Evolutionary conservation across 2,329 filamentous ascomycete species (phyloP).

Genomic region (Aspergillus glaucus): DNA sequence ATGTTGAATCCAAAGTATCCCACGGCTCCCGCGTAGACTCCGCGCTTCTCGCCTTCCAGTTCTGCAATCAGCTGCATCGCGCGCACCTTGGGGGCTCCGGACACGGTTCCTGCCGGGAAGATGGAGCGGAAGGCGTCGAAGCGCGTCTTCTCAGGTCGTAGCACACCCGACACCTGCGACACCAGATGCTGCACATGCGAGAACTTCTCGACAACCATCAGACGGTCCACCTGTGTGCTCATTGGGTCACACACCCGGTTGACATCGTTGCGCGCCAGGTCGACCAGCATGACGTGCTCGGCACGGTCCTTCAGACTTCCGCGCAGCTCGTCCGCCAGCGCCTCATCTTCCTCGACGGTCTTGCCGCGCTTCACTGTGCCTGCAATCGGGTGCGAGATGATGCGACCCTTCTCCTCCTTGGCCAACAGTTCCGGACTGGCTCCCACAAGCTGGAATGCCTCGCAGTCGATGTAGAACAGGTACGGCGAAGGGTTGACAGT

Average conservation of each 20-base stretch:
- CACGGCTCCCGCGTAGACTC: constrained; percentile 91
- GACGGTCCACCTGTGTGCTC: constrained; percentile 80
- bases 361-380: constrained; percentile 86
- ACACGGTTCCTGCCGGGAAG: constrained; percentile 94
- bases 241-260: constrained; percentile 91
- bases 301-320: constrained; percentile 83
- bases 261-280: constrained; percentile 91
- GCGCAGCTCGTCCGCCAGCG: constrained; percentile 68
- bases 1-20: constrained; percentile 90
- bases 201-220: constrained; percentile 94
- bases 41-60: constrained; percentile 86
- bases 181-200: constrained; percentile 96
- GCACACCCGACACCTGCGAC: constrained; percentile 87
- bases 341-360: constrained; percentile 72
- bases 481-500: constrained; percentile 98
- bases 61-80: constrained; percentile 98
- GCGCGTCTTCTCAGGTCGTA: constrained; percentile 74
- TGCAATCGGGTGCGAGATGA: constrained; percentile 95
- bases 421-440: constrained; percentile 92
- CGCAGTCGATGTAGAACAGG: constrained; percentile 90
- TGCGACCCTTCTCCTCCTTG: constrained; percentile 76
- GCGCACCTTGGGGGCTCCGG: constrained; percentile 87
- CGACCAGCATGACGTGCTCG: constrained; percentile 96
- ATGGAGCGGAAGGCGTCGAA: constrained; percentile 96
- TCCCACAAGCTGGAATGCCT: constrained; percentile 88